Base-by-base conservation (phyloP, 768 basidiomycete genomes). In the Amanita rimosa region DNA sequence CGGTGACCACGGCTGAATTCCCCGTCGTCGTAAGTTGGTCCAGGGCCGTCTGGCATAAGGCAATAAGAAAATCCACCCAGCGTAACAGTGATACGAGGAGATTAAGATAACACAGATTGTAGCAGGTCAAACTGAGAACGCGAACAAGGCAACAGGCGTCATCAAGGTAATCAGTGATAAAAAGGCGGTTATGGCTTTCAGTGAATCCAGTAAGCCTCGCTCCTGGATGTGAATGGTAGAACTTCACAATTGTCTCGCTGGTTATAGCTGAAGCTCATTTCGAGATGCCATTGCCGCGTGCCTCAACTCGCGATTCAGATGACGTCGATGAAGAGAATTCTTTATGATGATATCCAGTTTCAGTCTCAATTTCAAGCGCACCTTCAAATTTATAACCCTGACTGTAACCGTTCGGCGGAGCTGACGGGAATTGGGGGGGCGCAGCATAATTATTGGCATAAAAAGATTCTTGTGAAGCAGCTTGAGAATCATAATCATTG, bases 331-430 rank as follows among this genome's bases (percentile, higher is more conserved):
- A 50, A 44, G 19, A 27, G 35, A 36, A 44, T 22, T 64, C 69
- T 68, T 65, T 71, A 31, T 31, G 62, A 64, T 67, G 59, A 59
- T 63, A 62, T 63, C 58, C 57, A 53, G 53, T 62, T 71, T 75
- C 63, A 78, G 72, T 78, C 76, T 80, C 67, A 80, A 78, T 65
- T 74, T 76, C 73, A 69, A 82, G 85, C 87, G 86, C 78, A 91
- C 87, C 87, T 90, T 89, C 86, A 70, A 68, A 75, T 68, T 75
- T 78, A 65, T 76, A 84, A 54, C 70, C 80, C 68, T 83, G 80
- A 64, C 71, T 64, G 61, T 69, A 75, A 48, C 73, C 75, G 52
- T 70, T 67, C 62, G 74, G 64, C 54, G 69, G 61, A 63, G 72
- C 63, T 47, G 66, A 56, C 59, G 67, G 68, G 67, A 75, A 81